A percentile compares a stretch with the other conserved stretches of the same genome.
These are phyloP conservation scores for Aureobasidium lini DNA, from an alignment of 2,329 filamentous ascomycete species.

Conservation along the genomic window DNA sequence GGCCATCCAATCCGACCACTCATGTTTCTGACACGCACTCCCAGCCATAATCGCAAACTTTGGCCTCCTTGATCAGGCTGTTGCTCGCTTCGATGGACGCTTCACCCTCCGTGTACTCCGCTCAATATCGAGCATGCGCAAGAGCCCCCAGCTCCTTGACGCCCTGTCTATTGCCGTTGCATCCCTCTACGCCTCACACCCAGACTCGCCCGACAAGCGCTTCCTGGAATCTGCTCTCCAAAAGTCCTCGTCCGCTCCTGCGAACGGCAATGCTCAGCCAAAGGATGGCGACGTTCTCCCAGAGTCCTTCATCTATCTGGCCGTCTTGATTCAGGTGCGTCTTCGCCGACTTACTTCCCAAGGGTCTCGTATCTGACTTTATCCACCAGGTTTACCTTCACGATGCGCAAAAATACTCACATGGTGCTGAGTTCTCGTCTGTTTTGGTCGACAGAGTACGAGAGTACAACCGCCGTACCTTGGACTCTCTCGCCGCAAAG, in stretches of 20 bases:
- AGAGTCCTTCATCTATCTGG: conserved; percentile 32
- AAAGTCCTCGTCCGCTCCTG: conserved; percentile 6
- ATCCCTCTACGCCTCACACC: conserved; percentile 13
- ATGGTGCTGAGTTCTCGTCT: conserved; percentile 76
- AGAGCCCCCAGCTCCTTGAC: conserved; percentile 48
- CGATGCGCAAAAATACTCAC: conserved; percentile 73
- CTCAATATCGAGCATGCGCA: conserved; percentile 91
- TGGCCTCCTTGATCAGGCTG: conserved; percentile 80
- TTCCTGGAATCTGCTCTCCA: conserved; percentile 16
- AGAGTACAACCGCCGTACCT: conserved; percentile 80
- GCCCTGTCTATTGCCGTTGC: conserved; percentile 23
- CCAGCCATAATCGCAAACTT: conserved; percentile 95
- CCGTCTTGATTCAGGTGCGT: conserved; percentile 29
- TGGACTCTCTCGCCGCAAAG: conserved; percentile 89
- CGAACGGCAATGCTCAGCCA: conserved; percentile 12
- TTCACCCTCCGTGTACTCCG: conserved; percentile 91
- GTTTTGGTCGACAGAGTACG: conserved; percentile 79
- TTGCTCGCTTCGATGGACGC: conserved; percentile 85
- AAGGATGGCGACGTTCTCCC: conserved; percentile 25
- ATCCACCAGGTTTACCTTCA: conserved; percentile 70
- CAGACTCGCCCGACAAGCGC: conserved; percentile 13
- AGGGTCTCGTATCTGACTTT: neutral
- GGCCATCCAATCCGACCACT: neutral
- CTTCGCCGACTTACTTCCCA: neutral
- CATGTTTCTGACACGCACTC: conserved; percentile 10